phyloP scores from a whole-genome alignment of 116 monocot genomes.

The Papilionanthe hybrid region DNA sequence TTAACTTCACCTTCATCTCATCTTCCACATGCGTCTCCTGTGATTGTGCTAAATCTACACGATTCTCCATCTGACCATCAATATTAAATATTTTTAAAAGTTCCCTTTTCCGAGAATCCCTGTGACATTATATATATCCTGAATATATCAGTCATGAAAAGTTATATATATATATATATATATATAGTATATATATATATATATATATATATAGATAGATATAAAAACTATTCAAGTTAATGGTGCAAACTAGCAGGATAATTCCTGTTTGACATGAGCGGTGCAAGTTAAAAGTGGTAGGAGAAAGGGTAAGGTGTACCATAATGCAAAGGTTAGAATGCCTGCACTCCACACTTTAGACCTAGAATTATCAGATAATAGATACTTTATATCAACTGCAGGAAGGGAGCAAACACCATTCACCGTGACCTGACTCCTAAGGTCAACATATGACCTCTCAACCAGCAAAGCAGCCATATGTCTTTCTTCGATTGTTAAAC shows the following conservation, averaged over 20 bases:
- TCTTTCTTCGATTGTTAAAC: slow-evolving; percentile 61
- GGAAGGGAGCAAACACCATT: slow-evolving; percentile 71
- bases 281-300: not conserved
- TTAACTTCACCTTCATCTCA: slow-evolving; percentile 50
- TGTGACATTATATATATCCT: slow-evolving; percentile 14
- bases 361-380: slow-evolving; percentile 66
- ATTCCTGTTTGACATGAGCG: not conserved
- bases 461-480: slow-evolving; percentile 75
- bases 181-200: too few species aligned
- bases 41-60: slow-evolving; percentile 30
- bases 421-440: slow-evolving; percentile 63
- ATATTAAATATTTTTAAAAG: slow-evolving; percentile 68
- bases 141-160: not conserved
- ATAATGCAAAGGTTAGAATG: slow-evolving; percentile 63
- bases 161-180: too few species aligned
- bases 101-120: slow-evolving; percentile 75
- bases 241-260: not conserved
- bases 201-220: too few species aligned
- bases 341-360: slow-evolving; percentile 82
- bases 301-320: slow-evolving; percentile 37
- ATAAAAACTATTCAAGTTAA: not conserved
- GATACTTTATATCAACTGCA: slow-evolving; percentile 59
- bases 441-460: slow-evolving; percentile 83
- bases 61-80: slow-evolving; percentile 61
- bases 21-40: slow-evolving; percentile 49